phyloP scores from a whole-genome alignment of 768 basidiomycete species.

The Tubosaeta brunneosetosa region DNA sequence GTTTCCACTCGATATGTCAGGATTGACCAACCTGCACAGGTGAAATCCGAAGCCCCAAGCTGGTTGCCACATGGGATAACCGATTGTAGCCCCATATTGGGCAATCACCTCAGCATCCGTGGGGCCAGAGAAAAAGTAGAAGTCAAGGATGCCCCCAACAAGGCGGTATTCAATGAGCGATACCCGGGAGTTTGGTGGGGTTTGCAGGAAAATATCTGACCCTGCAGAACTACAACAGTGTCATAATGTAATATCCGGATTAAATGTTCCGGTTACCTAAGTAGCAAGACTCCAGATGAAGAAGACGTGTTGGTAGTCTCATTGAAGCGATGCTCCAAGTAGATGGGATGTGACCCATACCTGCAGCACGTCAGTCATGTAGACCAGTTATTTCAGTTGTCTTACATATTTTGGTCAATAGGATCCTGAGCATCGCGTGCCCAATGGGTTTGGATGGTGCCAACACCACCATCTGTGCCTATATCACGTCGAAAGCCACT shows the following conservation, averaged over 20 bases:
- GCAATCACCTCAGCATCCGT: conserved; percentile 52
- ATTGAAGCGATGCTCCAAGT: conserved; percentile 70
- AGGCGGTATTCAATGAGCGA: conserved; percentile 70
- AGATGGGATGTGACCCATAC: conserved; percentile 71
- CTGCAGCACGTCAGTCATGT: conserved; percentile 27
- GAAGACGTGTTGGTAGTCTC: conserved; percentile 43
- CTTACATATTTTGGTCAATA: conserved; percentile 62
- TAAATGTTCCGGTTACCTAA: conserved; percentile 41
- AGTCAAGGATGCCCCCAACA: conserved; percentile 71
- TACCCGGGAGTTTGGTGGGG: conserved; percentile 47
- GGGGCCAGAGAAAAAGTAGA: conserved; percentile 70
- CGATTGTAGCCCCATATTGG: conserved; percentile 66
- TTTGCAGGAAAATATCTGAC: conserved; percentile 64
- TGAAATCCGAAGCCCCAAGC: conserved; percentile 79
- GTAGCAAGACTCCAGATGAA: conserved; percentile 69
- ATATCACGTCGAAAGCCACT: conserved; percentile 66
- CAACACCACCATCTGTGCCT: conserved; percentile 42
- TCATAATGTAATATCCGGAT: not conserved
- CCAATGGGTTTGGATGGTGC: conserved; percentile 68
- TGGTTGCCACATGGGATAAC: conserved; percentile 67
- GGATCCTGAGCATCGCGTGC: conserved; percentile 59
- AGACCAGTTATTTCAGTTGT: not conserved
- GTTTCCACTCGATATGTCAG: too few species aligned
- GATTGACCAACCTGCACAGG: conserved; percentile 50
- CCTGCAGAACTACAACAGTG: conserved; percentile 49